Evolutionary conservation across 176 grass and related monocot genomes (phyloP), one percentile per base, ranked within the genome.

Genomic region (Aegilops speltoides): DNA sequence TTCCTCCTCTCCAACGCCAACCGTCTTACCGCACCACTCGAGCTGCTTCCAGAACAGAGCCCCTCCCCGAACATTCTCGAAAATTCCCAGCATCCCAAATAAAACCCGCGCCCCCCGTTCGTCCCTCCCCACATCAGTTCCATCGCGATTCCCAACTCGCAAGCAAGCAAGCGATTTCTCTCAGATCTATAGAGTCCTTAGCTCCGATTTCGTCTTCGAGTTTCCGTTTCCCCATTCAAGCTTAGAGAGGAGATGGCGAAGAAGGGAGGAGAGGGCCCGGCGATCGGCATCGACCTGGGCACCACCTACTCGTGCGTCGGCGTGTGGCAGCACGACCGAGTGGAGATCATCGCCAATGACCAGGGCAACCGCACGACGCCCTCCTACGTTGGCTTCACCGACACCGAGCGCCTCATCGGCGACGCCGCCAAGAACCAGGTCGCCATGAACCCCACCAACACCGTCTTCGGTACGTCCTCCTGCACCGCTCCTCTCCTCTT

Each of bases 301-400:
- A 95, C 95, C 19, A 98, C 95, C 48, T 98, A 98, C 87, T 98
- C 95, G 24, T 98, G 95, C 86, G 91, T 98, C 13, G 95, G 95
- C 63, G 95, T 98, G 64, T 98, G 95, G 95, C 95, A 98, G 76
- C 95, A 98, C 85, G 95, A 98, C 82, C 89, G 93, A 22, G 93
- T 98, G 17, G 95, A 98, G 91, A 95, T 98, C 85, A 93, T 98
- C 89, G 95, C 95, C 74, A 98, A 98, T 20, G 95, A 98, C 73
- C 95, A 98, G 86, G 95, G 95, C 0, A 98, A 98, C 80, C 93
- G 95, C 65, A 95, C 93, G 80, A 98, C 93, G 20, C 95, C 93
- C 6, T 95, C 95, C 11, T 98, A 98, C 54, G 95, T 98, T 16
- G 91, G 87, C 9, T 98, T 98, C 86, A 98, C 95, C 37, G 93